phyloP scores from a whole-genome alignment of 2,329 filamentous ascomycete genomes.

The Aspergillus pseudoterreus region DNA sequence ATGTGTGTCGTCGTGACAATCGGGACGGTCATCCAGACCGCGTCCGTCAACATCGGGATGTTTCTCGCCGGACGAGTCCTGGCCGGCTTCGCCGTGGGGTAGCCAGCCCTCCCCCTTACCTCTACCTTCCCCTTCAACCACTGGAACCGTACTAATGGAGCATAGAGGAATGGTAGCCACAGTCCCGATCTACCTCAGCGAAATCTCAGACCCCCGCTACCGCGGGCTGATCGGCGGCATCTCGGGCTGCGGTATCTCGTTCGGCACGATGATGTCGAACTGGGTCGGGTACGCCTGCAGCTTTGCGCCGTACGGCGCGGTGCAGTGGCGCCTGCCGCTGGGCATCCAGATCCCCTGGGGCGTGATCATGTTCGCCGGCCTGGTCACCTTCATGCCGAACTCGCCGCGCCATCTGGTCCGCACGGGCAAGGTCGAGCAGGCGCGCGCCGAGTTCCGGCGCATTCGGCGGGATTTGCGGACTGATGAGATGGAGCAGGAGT shows the following conservation, averaged over 20 bases:
- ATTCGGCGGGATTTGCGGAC: slow-evolving; percentile 47
- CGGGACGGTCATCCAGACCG: slow-evolving; percentile 53
- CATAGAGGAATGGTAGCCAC: slow-evolving; percentile 48
- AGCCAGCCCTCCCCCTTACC: slow-evolving; percentile 8
- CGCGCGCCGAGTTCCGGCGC: slow-evolving; percentile 46
- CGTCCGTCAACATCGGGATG: slow-evolving; percentile 53
- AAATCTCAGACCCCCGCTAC: slow-evolving; percentile 48
- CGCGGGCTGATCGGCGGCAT: slow-evolving; percentile 54
- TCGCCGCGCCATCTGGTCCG: slow-evolving; percentile 54
- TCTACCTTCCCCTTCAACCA: neutral
- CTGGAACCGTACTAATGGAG: neutral
- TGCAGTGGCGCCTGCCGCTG: slow-evolving; percentile 55
- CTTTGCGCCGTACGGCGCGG: slow-evolving; percentile 50
- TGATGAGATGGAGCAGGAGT: slow-evolving; percentile 49
- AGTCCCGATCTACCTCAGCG: slow-evolving; percentile 54
- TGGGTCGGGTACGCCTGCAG: slow-evolving; percentile 57
- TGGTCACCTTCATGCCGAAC: slow-evolving; percentile 55
- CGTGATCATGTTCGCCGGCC: slow-evolving; percentile 51
- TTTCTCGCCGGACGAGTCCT: slow-evolving; percentile 50
- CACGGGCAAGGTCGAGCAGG: slow-evolving; percentile 47
- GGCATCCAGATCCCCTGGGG: slow-evolving; percentile 56
- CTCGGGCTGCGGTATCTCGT: slow-evolving; percentile 53
- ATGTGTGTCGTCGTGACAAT: slow-evolving; percentile 55
- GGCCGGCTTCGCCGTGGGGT: slow-evolving; percentile 48
- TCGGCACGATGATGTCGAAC: slow-evolving; percentile 56